A percentile compares a stretch with the other conserved stretches of the same genome.
phyloP scores from a whole-genome alignment of 805 yeast genomes.

The Candida pini region DNA sequence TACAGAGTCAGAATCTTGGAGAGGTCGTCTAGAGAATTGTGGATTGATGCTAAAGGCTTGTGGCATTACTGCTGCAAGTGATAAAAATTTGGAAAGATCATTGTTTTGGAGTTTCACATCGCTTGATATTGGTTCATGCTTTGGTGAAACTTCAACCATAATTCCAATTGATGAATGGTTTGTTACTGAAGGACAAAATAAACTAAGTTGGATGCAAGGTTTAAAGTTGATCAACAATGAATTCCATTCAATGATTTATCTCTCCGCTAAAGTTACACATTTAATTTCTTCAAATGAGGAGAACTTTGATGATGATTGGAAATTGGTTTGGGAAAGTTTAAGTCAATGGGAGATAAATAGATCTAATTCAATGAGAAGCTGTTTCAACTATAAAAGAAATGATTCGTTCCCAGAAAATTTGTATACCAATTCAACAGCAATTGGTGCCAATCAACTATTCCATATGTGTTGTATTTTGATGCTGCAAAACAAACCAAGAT shows the following conservation, averaged over 20 bases:
- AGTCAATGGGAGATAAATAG: conserved; percentile 33
- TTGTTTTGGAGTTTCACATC: conserved; percentile 41
- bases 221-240: conserved; percentile 4
- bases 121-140: conserved; percentile 31
- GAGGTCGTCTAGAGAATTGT: conserved; percentile 35
- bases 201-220: conserved; percentile 3
- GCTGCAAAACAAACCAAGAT: conserved; percentile 35
- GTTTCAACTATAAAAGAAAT: conserved; percentile 22
- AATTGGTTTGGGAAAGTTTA: conserved; percentile 34
- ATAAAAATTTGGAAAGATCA: conserved; percentile 30
- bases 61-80: conserved; percentile 32
- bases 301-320: conserved; percentile 35
- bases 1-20: conserved; percentile 33
- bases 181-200: conserved; percentile 1
- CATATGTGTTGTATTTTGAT: conserved; percentile 35
- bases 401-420: conserved; percentile 34
- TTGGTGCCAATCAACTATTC: conserved; percentile 33
- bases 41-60: conserved; percentile 33
- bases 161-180: conserved; percentile 13
- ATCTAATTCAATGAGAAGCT: conserved; percentile 31
- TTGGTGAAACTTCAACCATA: conserved; percentile 25
- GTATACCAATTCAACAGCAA: conserved; percentile 32
- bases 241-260: conserved; percentile 15
- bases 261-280: conserved; percentile 30
- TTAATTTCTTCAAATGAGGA: conserved; percentile 23